Evolutionary conservation across 768 basidiomycete species (phyloP).

Genomic region (Leccinum pellstonianum): DNA sequence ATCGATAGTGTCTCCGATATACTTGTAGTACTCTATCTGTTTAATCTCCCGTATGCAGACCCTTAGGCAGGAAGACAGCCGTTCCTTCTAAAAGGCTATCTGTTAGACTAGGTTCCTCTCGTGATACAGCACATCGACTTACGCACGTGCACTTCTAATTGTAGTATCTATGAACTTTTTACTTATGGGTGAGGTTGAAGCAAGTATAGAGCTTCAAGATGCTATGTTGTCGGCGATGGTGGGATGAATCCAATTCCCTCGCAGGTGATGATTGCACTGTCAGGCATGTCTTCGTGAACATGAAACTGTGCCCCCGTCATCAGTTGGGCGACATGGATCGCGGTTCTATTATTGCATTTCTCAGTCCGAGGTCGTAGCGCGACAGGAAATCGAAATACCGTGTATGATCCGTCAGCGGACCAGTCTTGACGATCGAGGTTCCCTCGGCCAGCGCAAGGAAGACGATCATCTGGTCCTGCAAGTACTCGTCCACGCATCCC

Average conservation of each 20-base stretch:
- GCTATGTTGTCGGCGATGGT: not conserved
- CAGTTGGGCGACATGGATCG: slow-evolving; percentile 71
- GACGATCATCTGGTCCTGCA: slow-evolving; percentile 78
- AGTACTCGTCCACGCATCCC: slow-evolving; percentile 69
- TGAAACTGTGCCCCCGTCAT: slow-evolving; percentile 67
- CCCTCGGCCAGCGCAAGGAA: slow-evolving; percentile 74
- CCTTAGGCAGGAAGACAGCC: too few species aligned
- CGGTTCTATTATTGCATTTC: slow-evolving; percentile 43
- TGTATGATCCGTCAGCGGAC: slow-evolving; percentile 67
- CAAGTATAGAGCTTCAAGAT: slow-evolving; percentile 1
- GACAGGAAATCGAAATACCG: slow-evolving; percentile 38
- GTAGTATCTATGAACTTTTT: slow-evolving; percentile 19
- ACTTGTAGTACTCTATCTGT: slow-evolving; percentile 20
- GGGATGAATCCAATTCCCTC: slow-evolving; percentile 61
- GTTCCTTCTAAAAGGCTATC: too few species aligned
- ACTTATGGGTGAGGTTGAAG: not conserved
- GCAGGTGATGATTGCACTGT: slow-evolving; percentile 52
- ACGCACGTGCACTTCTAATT: slow-evolving; percentile 18
- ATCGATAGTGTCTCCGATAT: slow-evolving; percentile 39
- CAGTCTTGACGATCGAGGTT: slow-evolving; percentile 52
- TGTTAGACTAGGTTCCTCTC: slow-evolving; percentile 11
- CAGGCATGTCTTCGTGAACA: slow-evolving; percentile 43
- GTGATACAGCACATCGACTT: slow-evolving; percentile 23
- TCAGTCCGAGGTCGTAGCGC: not conserved
- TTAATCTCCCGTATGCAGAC: too few species aligned